Percentiles rank a stretch among this genome's conserved stretches.
These are phyloP conservation scores for Geotrichum candidum DNA, from an alignment of 1,139 yeast genomes.

Conservation along the genomic window DNA sequence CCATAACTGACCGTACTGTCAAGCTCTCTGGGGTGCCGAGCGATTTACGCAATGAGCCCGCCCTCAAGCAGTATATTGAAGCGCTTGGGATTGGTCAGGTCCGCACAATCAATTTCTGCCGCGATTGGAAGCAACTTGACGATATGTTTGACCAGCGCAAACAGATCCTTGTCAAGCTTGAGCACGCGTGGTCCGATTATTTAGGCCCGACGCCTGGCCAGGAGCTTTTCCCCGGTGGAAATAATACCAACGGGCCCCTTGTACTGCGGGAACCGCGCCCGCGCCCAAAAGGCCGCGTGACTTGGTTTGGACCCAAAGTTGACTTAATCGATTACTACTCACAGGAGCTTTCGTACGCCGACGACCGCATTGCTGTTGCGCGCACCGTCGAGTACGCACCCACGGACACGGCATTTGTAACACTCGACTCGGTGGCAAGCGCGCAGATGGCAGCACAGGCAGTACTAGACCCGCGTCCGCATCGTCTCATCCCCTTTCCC, in stretches of 20 bases:
- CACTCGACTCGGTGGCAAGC: constrained; percentile 77
- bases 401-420: constrained; percentile 62
- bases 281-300: constrained; percentile 38
- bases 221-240: neutral
- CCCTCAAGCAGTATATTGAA: constrained; percentile 67
- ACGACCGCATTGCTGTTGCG: constrained; percentile 47
- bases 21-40: constrained; percentile 85
- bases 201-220: constrained; percentile 38
- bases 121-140: constrained; percentile 78
- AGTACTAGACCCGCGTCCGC: constrained; percentile 69
- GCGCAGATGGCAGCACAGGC: constrained; percentile 91
- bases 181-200: constrained; percentile 71
- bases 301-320: constrained; percentile 51
- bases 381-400: constrained; percentile 40
- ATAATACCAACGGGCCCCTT: neutral
- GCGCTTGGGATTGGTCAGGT: constrained; percentile 75
- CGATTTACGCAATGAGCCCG: constrained; percentile 61
- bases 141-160: constrained; percentile 55
- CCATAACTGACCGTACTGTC: constrained; percentile 88
- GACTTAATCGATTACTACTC: constrained; percentile 63
- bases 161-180: constrained; percentile 50
- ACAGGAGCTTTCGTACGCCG: constrained; percentile 49
- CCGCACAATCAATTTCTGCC: constrained; percentile 65
- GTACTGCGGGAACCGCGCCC: neutral
- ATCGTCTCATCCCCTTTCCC: constrained; percentile 60